phyloP scores from a whole-genome alignment of 345 rosid genomes.

The Hibiscus syriacus region DNA sequence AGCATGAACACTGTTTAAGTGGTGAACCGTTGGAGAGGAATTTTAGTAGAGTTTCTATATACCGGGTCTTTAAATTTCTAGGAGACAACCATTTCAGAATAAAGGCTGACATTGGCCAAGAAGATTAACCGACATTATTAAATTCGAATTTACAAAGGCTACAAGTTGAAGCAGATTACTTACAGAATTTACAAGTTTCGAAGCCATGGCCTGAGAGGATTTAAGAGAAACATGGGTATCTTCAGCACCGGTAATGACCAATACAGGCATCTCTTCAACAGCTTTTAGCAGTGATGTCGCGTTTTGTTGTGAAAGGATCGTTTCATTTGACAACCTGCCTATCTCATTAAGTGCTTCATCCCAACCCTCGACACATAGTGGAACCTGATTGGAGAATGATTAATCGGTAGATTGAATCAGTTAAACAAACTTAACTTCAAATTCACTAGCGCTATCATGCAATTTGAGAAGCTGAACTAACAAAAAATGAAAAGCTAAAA shows the following conservation, averaged over 20 bases:
- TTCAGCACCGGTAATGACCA: slow-evolving; percentile 84
- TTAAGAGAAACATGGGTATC: slow-evolving; percentile 77
- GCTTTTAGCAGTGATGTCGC: slow-evolving; percentile 53
- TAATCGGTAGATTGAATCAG: neutral
- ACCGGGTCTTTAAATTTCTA: neutral
- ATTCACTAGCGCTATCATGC: neutral
- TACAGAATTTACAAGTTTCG: slow-evolving; percentile 83
- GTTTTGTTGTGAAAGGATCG: slow-evolving; percentile 56
- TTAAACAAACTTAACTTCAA: neutral
- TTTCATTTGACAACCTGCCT: slow-evolving; percentile 77
- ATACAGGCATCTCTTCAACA: slow-evolving; percentile 57
- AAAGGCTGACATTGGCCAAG: neutral
- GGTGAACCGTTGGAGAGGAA: neutral
- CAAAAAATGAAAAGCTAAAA: neutral
- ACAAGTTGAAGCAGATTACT: slow-evolving; percentile 24
- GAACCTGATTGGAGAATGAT: slow-evolving; percentile 45
- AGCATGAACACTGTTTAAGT: neutral
- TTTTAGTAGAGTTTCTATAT: neutral
- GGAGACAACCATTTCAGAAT: neutral
- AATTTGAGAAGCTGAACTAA: neutral
- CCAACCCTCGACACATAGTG: slow-evolving; percentile 86
- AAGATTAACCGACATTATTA: neutral
- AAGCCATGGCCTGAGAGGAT: slow-evolving; percentile 80
- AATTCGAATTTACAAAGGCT: neutral
- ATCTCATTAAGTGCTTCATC: slow-evolving; percentile 95